phyloP scores from a whole-genome alignment of 441 rosid species.

The Euphorbia schlechtendalii region DNA sequence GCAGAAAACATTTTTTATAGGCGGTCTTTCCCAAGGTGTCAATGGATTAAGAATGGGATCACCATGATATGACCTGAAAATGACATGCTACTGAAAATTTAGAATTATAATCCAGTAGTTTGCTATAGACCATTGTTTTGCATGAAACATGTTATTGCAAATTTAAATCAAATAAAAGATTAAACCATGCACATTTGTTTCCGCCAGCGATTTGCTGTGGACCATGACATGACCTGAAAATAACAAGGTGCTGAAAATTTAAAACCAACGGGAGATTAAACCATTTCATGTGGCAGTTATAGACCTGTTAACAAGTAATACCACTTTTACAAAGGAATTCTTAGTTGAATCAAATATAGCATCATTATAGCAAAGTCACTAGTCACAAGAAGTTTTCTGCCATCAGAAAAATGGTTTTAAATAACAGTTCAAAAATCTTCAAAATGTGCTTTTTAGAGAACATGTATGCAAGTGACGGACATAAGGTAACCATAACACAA shows the following conservation, averaged over 20 bases:
- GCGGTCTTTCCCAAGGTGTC: slow-evolving; percentile 98
- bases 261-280: background rate
- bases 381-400: background rate
- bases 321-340: background rate
- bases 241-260: slow-evolving; percentile 16
- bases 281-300: background rate
- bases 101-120: background rate
- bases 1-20: slow-evolving; percentile 89
- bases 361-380: background rate
- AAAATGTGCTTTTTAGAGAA: background rate
- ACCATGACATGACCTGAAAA: slow-evolving; percentile 73
- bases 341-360: background rate
- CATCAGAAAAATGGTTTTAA: background rate
- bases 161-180: background rate
- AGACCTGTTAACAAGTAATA: background rate
- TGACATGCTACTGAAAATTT: slow-evolving; percentile 16
- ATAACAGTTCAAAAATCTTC: background rate
- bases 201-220: background rate
- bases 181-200: background rate
- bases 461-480: background rate
- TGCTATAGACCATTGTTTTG: slow-evolving; percentile 43
- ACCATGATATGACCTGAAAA: slow-evolving; percentile 75
- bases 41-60: slow-evolving; percentile 94
- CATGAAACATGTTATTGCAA: slow-evolving; percentile 37
- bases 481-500: background rate